These are phyloP conservation scores for Alternaria solani DNA, from an alignment of 2,329 filamentous ascomycete genomes.

Conservation along the genomic window DNA sequence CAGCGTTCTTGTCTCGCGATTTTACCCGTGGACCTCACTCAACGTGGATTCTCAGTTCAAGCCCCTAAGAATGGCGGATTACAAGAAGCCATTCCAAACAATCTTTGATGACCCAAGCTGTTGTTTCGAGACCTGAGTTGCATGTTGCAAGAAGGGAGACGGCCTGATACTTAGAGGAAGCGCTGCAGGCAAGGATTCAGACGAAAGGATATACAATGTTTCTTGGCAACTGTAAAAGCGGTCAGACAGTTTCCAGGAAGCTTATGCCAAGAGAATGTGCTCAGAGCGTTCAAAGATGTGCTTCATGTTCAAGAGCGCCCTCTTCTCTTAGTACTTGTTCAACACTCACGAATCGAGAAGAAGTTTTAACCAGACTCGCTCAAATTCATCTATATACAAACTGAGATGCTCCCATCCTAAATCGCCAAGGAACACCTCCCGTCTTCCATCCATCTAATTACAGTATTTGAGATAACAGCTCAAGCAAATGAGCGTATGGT, in stretches of 20 bases:
- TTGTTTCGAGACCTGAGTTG: too few relatives aligned
- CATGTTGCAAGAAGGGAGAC: too few relatives aligned
- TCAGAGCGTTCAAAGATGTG: too few relatives aligned
- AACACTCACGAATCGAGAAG: background rate
- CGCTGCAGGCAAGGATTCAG: too few relatives aligned
- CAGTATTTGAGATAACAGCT: constrained; percentile 2
- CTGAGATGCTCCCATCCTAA: background rate
- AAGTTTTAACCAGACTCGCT: constrained; percentile 1
- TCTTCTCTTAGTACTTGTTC: background rate
- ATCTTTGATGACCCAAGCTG: too few relatives aligned
- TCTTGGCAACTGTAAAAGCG: too few relatives aligned
- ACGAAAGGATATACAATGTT: too few relatives aligned
- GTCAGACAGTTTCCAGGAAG: too few relatives aligned
- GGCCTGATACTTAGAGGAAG: too few relatives aligned
- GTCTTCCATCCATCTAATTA: constrained; percentile 13
- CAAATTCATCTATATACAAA: constrained; percentile 7
- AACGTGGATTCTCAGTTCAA: background rate
- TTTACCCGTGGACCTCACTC: background rate
- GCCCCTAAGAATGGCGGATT: background rate
- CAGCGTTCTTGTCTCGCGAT: background rate
- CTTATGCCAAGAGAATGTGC: too few relatives aligned
- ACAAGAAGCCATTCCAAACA: too few relatives aligned
- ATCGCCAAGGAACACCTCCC: constrained; percentile 1
- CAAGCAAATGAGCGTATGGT: constrained; percentile 16
- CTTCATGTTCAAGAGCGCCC: too few relatives aligned